Percentiles rank a stretch among this genome's conserved stretches.
Conservation (phyloP, 306 rosid species). For the Neltuma alba region DNA sequence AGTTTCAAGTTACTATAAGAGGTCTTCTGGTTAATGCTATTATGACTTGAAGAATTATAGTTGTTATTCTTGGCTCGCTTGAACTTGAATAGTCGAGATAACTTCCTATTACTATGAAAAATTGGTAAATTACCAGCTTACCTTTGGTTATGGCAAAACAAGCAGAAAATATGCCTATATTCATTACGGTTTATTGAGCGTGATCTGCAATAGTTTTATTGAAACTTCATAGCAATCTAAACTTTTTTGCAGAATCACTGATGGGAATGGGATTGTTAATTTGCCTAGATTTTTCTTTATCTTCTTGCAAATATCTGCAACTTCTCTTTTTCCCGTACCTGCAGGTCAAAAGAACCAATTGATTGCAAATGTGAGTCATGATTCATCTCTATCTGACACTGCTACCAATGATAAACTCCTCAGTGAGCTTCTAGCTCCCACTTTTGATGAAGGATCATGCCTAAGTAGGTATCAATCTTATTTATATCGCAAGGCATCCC, state of each 20-base stretch:
- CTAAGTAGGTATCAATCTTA: constrained; percentile 12
- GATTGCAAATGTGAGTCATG: neutral
- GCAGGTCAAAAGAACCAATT: constrained; percentile 9
- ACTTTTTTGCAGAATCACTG: neutral
- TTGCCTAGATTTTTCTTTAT: neutral
- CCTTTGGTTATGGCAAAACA: neutral
- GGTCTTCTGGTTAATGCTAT: neutral
- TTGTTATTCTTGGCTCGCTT: neutral
- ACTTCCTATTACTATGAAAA: neutral
- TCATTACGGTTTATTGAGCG: neutral
- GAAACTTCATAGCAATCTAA: too few relatives aligned
- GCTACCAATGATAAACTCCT: constrained; percentile 33
- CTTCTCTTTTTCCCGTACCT: neutral
- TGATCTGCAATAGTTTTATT: neutral
- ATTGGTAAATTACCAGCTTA: neutral
- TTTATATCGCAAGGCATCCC: constrained; percentile 35
- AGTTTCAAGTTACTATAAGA: neutral
- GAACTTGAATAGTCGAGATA: neutral
- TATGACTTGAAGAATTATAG: neutral
- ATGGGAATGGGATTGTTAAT: neutral
- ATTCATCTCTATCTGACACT: neutral
- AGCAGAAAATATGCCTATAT: too few relatives aligned
- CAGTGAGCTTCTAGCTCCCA: constrained; percentile 42
- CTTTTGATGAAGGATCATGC: constrained; percentile 48
- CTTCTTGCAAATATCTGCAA: neutral